Evolutionary conservation across 1,139 yeast genomes (phyloP), one percentile per base, ranked within the genome.

Genomic region (Pichia inconspicua): DNA sequence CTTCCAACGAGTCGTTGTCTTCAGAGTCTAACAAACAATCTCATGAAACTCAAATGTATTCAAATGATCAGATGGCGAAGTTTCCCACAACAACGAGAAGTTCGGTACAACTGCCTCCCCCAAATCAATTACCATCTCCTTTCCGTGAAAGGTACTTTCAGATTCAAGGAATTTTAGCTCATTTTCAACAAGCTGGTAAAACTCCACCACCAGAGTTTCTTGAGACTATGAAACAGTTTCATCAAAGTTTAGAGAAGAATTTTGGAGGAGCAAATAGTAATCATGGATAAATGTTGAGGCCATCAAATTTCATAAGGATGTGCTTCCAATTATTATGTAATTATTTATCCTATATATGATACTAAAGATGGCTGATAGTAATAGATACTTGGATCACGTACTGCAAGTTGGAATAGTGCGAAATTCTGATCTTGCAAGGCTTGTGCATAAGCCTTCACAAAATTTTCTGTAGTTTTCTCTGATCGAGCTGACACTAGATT

Each of bases 71-170:
- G 10, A 12, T 30, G 34, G 4, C 34, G 3, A 28, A 9, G 12
- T 28, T 10, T 12, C 30, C 30, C 12, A 10, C 30, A 17, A 37
- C n/a, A 8, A 6, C 40, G 5, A 14, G 14, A 8, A 12, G 19
- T 27, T 2, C 9, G 22, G 8, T 28, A 10, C 42, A 25, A 36
- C 44, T 53, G 9, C 56, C 56, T 17, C 53, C 52, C 3, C 56
- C 56, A 5, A 48, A 52, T 34, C 52, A 48, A 37, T 41, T 53
- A 22, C 56, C 56, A 10, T 45, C 52, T 4, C 50, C 49, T 8
- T 45, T 47, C 11, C 52, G 46, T 19, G 48, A 48, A 27, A 46
- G 42, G 22, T 51, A 45, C 27, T 44, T 47, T 25, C 53, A 45
- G n/a, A 39, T 55, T 12, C 58, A 55, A 25, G 42, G 42, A 6